Evolutionary conservation across 768 basidiomycete species (phyloP), one percentile per base, ranked within the genome.

Genomic region (Agaricus subrufescens): DNA sequence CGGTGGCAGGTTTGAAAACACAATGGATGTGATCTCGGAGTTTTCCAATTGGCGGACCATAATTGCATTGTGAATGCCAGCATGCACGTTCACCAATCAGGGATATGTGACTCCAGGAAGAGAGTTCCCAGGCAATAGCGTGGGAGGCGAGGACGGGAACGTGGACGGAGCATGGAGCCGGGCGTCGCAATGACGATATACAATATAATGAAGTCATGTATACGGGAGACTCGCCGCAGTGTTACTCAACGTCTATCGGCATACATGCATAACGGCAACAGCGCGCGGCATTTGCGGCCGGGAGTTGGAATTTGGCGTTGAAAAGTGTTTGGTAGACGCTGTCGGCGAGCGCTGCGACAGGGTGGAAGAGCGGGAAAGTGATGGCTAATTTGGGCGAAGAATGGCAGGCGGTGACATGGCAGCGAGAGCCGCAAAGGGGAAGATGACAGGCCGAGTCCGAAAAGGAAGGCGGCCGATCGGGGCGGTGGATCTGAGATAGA

Each of bases 401-500:
- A 46, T 44, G 44, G 51, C 27, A 30, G 29, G 38, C 0, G 50
- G 30, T 52, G 51, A 52, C 51, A 52, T 44, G 51, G 23, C 43
- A 43, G 51, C 11, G n/a, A 26, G 52, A 45, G 19, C 1, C 11
- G 30, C 43, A 27, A 31, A 53, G 31, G 30, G 29, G n/a, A 19
- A 11, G 52, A 53, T 34, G 29, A n/a, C 23, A 29, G 8, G 31
- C 26, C 19, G 44, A 11, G 19, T 54, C 52, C 52, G 52, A 54
- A 54, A 54, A 54, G 53, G 53, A 38, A 47, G 53, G 53, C 37
- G n/a, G 19, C 4, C n/a, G 44, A 54, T n/a, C 43, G 31, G 47
- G 54, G 46, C 45, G 37, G 46, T 9, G 14, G 47, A 55, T 55
- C 54, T 55, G 25, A 48, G 54, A 49, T 54, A 49, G 54, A 48